Conservation (phyloP, 1,139 yeast genomes). For the Suhomyces coccinellae region DNA sequence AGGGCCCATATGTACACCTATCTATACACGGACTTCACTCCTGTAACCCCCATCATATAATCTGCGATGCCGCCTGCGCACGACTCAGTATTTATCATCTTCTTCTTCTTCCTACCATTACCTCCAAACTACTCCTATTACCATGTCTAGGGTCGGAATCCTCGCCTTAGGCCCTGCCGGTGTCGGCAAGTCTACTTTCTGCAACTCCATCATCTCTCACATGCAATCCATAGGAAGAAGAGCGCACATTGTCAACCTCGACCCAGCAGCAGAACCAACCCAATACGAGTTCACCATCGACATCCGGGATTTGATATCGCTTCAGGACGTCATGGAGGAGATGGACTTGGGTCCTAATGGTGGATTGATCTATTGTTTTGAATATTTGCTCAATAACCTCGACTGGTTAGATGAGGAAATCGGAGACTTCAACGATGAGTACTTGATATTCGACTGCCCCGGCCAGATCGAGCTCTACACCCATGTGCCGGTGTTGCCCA, state of each 20-base stretch:
- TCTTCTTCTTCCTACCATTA: background rate
- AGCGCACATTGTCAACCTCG: constrained; percentile 91
- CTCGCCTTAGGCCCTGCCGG: constrained; percentile 97
- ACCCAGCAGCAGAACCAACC: constrained; percentile 96
- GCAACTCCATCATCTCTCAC: constrained; percentile 81
- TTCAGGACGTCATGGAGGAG: constrained; percentile 97
- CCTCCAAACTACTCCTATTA: background rate
- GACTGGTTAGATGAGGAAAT: constrained; percentile 98
- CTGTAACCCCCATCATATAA: no score
- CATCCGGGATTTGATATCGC: constrained; percentile 83
- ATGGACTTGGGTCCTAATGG: constrained; percentile 95
- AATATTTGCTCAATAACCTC: constrained; percentile 76
- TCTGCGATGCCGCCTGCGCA: constrained; percentile 2
- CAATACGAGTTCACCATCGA: constrained; percentile 92
- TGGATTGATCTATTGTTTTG: constrained; percentile 90
- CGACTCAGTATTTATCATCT: constrained; percentile 4
- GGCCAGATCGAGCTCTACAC: constrained; percentile 97
- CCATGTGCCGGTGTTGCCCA: constrained; percentile 90
- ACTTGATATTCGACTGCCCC: constrained; percentile 93
- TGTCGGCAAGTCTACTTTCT: constrained; percentile 90
- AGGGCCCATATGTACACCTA: background rate
- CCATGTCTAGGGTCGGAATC: constrained; percentile 95
- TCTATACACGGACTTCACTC: no score
- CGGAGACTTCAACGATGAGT: constrained; percentile 92
- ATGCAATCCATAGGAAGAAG: constrained; percentile 90